These are phyloP conservation scores for Mycosphaerella arachidis DNA, from an alignment of 2,329 filamentous ascomycete species.

Conservation along the genomic window DNA sequence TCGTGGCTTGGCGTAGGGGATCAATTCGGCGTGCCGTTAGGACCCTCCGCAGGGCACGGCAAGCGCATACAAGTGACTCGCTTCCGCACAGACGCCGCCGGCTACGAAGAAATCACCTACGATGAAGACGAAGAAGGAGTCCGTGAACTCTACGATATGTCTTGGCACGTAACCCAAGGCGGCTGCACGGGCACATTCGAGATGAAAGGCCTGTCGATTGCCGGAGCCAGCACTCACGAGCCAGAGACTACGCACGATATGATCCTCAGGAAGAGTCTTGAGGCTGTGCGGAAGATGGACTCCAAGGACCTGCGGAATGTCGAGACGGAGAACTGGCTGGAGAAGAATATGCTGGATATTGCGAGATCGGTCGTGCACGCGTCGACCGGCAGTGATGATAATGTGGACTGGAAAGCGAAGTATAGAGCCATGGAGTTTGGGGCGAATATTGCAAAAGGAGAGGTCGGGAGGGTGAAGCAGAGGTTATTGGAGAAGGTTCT, in stretches of 20 bases:
- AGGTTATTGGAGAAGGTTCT: slow-evolving; percentile 30
- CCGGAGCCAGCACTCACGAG: neutral
- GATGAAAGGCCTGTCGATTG: slow-evolving; percentile 37
- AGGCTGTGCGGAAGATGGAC: slow-evolving; percentile 17
- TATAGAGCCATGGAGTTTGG: slow-evolving; percentile 31
- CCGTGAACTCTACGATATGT: slow-evolving; percentile 43
- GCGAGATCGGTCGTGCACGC: slow-evolving; percentile 11
- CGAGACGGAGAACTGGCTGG: slow-evolving; percentile 18
- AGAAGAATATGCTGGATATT: slow-evolving; percentile 20
- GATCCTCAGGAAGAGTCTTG: slow-evolving; percentile 18
- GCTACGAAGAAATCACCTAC: slow-evolving; percentile 32
- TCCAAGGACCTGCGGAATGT: slow-evolving; percentile 1
- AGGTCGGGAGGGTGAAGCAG: slow-evolving; percentile 30
- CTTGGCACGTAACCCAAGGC: slow-evolving; percentile 41
- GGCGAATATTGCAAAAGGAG: slow-evolving; percentile 29
- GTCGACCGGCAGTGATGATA: slow-evolving; percentile 15
- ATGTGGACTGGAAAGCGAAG: slow-evolving; percentile 30
- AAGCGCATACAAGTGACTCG: slow-evolving; percentile 40
- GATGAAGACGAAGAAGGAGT: slow-evolving; percentile 39
- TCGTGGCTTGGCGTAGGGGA: slow-evolving; percentile 39
- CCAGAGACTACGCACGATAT: slow-evolving; percentile 19
- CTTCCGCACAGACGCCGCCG: slow-evolving; percentile 35
- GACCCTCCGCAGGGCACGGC: slow-evolving; percentile 28
- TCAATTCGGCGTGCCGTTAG: slow-evolving; percentile 36
- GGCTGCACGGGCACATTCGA: slow-evolving; percentile 41